Base-by-base conservation (phyloP, 495 filamentous ascomycete genomes). In the Talaromyces stipitatus region DNA sequence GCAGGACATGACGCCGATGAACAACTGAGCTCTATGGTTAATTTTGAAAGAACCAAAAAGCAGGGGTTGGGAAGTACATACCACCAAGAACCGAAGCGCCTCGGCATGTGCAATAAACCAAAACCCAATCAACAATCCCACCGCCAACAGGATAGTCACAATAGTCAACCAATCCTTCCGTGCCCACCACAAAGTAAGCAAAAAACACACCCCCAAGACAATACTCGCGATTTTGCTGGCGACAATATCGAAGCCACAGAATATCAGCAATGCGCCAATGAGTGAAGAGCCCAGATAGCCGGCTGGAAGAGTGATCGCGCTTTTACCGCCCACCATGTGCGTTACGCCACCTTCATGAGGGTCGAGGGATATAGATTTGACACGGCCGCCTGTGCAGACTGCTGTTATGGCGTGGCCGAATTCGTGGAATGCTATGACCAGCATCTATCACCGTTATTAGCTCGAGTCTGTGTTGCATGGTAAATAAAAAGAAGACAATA, bases 371-470 rank as follows among this genome's bases (percentile, higher is more conserved):
- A 87, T 92, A n/a, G 82, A 85, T 56, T 88, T 81, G 27, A 91
- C 87, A 46, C 72, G 73, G 5, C 87, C 88, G 43, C 88, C 87
- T 0, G 88, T 91, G 47, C 85, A 82, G 60, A 82, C 78, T 38
- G 86, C 84, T 4, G 84, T 83, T 60, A 87, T 83, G 45, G 88
- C 88, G 72, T 91, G 88, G 28, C 84, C 81, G 68, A 90, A 91
- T 67, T 91, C 88, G 74, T 91, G 87, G 71, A 90, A 91, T 28
- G 88, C 87, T 52, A 91, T 91, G 10, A 90, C 87, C 30, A 91
- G 80, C 88, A 91, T 91, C 85, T 85, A 9, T 20, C 36, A 60
- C 20, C 9, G 41, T 9, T 32, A 38, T 5, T n/a, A 32, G 18
- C 11, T 46, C 24, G 16, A 22, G 5, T 11, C 38, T 26, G 30